Evolutionary conservation across 352 stramenopile species (phyloP).

Genomic region (Pythium aquatile): DNA sequence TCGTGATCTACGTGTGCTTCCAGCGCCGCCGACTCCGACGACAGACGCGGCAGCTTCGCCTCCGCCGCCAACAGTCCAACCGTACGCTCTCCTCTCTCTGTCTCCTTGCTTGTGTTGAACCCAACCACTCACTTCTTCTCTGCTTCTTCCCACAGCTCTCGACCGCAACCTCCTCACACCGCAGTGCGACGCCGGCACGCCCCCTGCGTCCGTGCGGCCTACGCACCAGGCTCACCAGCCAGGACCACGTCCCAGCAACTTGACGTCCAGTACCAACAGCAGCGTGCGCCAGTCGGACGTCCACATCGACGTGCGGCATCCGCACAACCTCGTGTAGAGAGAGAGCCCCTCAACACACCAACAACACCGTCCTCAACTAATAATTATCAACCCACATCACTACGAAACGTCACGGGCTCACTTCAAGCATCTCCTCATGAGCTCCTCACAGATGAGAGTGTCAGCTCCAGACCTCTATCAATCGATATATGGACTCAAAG

Average conservation of each 20-base stretch:
- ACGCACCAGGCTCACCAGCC: background rate
- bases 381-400: background rate
- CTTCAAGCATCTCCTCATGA: background rate
- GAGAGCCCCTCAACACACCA: background rate
- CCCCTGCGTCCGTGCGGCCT: constrained; percentile 3
- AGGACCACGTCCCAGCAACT: background rate
- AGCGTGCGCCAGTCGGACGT: constrained; percentile 20
- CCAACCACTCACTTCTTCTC: background rate
- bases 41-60: constrained; percentile 35
- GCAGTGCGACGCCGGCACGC: constrained; percentile 21
- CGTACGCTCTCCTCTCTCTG: constrained; percentile 2
- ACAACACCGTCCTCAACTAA: background rate
- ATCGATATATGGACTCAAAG: background rate
- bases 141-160: constrained; percentile 14
- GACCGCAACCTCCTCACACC: constrained; percentile 46
- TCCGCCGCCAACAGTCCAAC: constrained; percentile 42
- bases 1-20: constrained; percentile 51
- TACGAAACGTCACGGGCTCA: background rate
- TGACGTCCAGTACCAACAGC: constrained; percentile 13
- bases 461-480: constrained; percentile 4
- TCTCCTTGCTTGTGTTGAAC: background rate
- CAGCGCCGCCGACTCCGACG: constrained; percentile 52
- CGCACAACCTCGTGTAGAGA: background rate
- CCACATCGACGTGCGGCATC: constrained; percentile 15
- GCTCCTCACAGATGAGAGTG: background rate